Evolutionary conservation across 495 filamentous ascomycete species (phyloP).

Genomic region (Lichenothelia convexa): DNA sequence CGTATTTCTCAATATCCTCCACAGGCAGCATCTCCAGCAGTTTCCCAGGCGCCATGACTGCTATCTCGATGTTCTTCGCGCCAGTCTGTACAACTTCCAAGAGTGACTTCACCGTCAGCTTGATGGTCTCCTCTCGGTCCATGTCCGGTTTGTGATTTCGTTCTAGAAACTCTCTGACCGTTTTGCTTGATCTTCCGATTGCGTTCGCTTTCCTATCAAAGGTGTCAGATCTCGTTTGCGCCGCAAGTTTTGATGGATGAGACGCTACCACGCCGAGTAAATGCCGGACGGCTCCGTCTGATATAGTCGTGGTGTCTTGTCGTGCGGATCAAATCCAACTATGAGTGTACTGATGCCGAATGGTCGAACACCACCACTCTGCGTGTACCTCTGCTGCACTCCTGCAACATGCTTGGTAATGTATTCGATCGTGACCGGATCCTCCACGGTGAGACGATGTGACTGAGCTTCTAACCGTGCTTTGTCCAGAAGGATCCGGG

Average conservation of each 20-base stretch:
- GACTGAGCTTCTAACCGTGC: slow-evolving; percentile 92
- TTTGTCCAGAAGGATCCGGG: slow-evolving; percentile 92
- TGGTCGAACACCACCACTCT: slow-evolving; percentile 89
- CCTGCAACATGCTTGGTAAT: slow-evolving; percentile 97
- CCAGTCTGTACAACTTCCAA: slow-evolving; percentile 97
- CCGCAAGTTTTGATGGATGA: background rate
- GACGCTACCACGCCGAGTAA: slow-evolving; percentile 81
- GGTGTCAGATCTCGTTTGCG: slow-evolving; percentile 1
- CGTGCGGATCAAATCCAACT: slow-evolving; percentile 88
- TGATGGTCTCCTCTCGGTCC: slow-evolving; percentile 91
- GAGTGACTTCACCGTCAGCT: slow-evolving; percentile 90
- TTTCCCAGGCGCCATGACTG: slow-evolving; percentile 93
- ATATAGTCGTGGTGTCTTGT: slow-evolving; percentile 70
- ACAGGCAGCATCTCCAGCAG: slow-evolving; percentile 81
- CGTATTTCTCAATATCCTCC: slow-evolving; percentile 88
- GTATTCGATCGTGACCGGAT: slow-evolving; percentile 94
- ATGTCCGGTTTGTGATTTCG: slow-evolving; percentile 94
- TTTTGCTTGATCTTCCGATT: slow-evolving; percentile 95
- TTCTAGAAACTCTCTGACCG: slow-evolving; percentile 93
- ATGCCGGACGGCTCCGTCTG: slow-evolving; percentile 97
- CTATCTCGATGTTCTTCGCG: slow-evolving; percentile 98
- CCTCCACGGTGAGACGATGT: slow-evolving; percentile 94
- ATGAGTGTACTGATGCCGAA: slow-evolving; percentile 97
- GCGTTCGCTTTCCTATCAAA: slow-evolving; percentile 85
- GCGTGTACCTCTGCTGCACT: slow-evolving; percentile 95